phyloP scores from a whole-genome alignment of 495 filamentous ascomycete genomes.

The Penicillium coffeae region DNA sequence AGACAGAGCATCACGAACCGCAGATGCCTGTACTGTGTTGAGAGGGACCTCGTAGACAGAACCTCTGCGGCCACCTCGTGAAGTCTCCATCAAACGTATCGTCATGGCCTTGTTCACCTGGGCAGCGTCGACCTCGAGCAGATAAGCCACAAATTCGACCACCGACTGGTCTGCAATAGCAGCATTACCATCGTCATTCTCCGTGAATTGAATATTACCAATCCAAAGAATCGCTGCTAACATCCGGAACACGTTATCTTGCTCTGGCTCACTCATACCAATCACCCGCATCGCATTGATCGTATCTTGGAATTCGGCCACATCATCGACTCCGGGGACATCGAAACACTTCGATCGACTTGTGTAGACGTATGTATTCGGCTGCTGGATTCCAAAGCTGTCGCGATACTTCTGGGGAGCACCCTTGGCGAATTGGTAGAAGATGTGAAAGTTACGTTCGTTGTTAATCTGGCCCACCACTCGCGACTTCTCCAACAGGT shows the following conservation, averaged over 20 bases:
- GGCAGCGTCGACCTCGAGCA: constrained; percentile 80
- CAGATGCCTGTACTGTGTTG: constrained; percentile 83
- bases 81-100: constrained; percentile 82
- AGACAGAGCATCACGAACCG: constrained; percentile 89
- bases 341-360: constrained; percentile 90
- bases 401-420: constrained; percentile 82
- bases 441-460: constrained; percentile 98
- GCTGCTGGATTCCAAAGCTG: constrained; percentile 82
- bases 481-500: constrained; percentile 90
- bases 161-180: constrained; percentile 80
- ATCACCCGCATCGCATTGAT: constrained; percentile 92
- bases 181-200: constrained; percentile 88
- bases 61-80: constrained; percentile 72
- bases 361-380: constrained; percentile 93
- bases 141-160: constrained; percentile 88
- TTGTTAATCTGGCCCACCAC: constrained; percentile 95
- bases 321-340: constrained; percentile 89
- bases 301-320: constrained; percentile 86
- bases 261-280: constrained; percentile 81
- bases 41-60: constrained; percentile 88
- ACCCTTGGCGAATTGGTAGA: constrained; percentile 97
- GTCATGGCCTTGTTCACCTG: constrained; percentile 87
- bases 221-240: constrained; percentile 90
- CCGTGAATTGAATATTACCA: constrained; percentile 84
- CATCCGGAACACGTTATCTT: constrained; percentile 97